Base-by-base conservation (phyloP, 1,284 basidiomycete species). In the Boletus calvinii region DNA sequence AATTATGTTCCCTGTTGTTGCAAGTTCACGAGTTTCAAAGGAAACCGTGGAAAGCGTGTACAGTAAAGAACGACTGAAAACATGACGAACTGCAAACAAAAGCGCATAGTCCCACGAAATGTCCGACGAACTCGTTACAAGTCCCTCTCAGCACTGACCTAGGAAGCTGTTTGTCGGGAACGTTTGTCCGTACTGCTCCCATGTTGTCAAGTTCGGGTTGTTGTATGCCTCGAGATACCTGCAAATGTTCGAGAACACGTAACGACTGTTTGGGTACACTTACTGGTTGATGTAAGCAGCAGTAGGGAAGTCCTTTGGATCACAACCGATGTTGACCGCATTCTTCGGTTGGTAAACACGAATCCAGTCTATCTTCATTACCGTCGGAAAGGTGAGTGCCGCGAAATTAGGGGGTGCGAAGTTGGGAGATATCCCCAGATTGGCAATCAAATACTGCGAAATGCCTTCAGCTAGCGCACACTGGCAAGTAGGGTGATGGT, bases 301-400 rank as follows among this genome's bases (percentile, higher is more conserved):
- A 0, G 94, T 96, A 0, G 93, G 94, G 69, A 84, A 87, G 46
- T 82, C 79, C 20, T 73, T 67, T 1, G 93, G 93, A 63, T 94
- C 88, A 64, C 94, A 96, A 2, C 92, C 91, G 34, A 92, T 76
- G 65, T 90, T 91, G 49, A 85, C 79, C 9, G 77, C 66, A 49
- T 81, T 70, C 54, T 80, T 77, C 12, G 81, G 78, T 62, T 92
- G 90, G 66, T 93, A 94, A 3, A 95, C 85, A 8, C 93, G 80
- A 39, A 95, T 80, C 71, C 85, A 96, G 64, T 97, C 92, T 49
- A 96, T 73, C 24, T 74, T 72, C 87, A 94, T 87, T 8, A 73
- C 77, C 1, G 76, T 66, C 1, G 92, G 92, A 73, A 90, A 93
- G 2, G 65, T 70, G 37, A 94, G 73, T 48, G 87, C 72, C 0